Evolutionary conservation across 495 filamentous ascomycete genomes (phyloP).

Genomic region (Neurospora sp.): DNA sequence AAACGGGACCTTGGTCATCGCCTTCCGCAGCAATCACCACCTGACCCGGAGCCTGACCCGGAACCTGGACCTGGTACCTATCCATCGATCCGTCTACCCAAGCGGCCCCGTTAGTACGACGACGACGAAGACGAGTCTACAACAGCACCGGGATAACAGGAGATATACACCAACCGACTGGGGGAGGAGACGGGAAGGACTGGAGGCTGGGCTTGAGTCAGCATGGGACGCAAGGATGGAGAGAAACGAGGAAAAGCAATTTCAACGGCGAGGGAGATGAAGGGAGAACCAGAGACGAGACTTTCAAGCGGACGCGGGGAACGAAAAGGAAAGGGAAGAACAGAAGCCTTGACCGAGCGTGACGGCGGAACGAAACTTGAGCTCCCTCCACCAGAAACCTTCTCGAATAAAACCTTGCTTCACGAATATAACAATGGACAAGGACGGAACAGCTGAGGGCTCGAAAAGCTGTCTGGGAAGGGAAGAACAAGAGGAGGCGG

Average conservation of each 20-base stretch:
- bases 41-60: too few species aligned
- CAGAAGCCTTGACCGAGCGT: not conserved
- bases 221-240: too few species aligned
- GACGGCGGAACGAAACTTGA: not conserved
- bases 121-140: not conserved
- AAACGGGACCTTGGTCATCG: not conserved
- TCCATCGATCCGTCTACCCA: not conserved
- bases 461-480: not conserved
- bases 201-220: too few species aligned
- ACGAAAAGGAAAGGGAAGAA: too few species aligned
- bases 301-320: too few species aligned
- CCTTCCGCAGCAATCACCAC: not conserved
- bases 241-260: too few species aligned
- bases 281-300: too few species aligned
- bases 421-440: not conserved
- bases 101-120: not conserved
- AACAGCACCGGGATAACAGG: not conserved
- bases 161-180: not conserved
- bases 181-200: not conserved
- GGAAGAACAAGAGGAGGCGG: not conserved
- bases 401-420: not conserved
- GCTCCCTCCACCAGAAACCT: too few species aligned
- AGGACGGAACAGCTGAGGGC: not conserved
- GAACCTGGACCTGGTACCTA: not conserved
- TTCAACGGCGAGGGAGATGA: too few species aligned